These are phyloP conservation scores for Crithidia expoeki DNA, from an alignment of 208 protist species.

Conservation along the genomic window DNA sequence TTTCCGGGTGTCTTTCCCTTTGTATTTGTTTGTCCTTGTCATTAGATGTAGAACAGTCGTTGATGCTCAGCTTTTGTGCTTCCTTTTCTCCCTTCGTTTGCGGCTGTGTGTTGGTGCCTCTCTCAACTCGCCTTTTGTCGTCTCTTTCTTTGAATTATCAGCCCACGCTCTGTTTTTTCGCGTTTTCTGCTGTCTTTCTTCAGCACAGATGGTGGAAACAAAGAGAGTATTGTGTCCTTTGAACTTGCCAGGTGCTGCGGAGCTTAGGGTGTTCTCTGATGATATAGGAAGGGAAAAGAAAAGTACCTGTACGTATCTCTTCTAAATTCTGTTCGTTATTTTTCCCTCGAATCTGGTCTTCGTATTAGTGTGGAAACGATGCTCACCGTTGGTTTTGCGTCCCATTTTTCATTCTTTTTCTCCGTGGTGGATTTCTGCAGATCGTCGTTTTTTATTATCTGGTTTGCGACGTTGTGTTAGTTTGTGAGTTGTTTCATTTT, in stretches of 20 bases:
- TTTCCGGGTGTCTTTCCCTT: constrained; percentile 12
- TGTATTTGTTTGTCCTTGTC: constrained; percentile 1
- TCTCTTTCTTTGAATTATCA: not conserved
- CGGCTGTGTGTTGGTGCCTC: too few relatives aligned
- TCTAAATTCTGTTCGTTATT: too few relatives aligned
- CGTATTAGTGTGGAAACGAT: not conserved
- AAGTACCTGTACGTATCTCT: constrained; percentile 17
- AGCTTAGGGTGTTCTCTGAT: too few relatives aligned
- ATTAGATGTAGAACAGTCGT: constrained; percentile 24
- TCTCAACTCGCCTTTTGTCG: too few relatives aligned
- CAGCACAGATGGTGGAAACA: not conserved
- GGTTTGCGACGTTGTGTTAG: too few relatives aligned
- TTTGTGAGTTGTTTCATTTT: too few relatives aligned
- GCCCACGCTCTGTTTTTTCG: not conserved
- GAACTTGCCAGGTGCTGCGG: not conserved
- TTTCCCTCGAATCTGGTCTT: not conserved
- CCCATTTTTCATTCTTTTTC: constrained; percentile 13
- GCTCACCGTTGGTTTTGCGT: not conserved
- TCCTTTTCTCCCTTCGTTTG: too few relatives aligned
- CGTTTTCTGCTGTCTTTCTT: not conserved
- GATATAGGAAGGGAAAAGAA: not conserved
- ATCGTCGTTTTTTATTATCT: not conserved
- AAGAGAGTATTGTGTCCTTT: not conserved
- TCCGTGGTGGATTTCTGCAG: constrained; percentile 11
- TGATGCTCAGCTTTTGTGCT: not conserved